Evolutionary conservation across 768 basidiomycete species (phyloP).

Genomic region (Suillus brevipes): DNA sequence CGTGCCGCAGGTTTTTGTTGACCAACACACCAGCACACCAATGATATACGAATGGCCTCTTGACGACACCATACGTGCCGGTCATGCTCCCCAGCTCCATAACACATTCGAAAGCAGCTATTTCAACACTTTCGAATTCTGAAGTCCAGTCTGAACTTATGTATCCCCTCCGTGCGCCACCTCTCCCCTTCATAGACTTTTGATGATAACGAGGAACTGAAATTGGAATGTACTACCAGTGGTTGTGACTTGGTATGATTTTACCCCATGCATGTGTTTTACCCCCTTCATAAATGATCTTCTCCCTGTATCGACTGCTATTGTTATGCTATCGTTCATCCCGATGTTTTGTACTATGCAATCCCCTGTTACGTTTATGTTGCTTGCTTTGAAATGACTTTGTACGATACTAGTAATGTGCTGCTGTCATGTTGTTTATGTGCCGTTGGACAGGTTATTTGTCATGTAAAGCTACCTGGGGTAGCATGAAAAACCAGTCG

Average conservation of each 20-base stretch:
- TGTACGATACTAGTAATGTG: constrained; percentile 1
- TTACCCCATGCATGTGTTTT: neutral
- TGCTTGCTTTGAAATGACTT: neutral
- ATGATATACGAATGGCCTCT: constrained; percentile 27
- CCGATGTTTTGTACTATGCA: neutral
- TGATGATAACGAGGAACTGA: neutral
- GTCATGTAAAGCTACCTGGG: neutral
- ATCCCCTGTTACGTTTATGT: neutral
- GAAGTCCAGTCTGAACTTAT: neutral
- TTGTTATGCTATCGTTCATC: neutral
- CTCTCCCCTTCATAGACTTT: neutral
- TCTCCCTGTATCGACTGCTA: neutral
- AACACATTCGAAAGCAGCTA: constrained; percentile 1
- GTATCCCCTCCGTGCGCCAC: neutral
- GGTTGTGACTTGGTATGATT: neutral
- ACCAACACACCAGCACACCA: constrained; percentile 21
- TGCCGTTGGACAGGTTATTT: neutral
- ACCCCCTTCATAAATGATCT: too few relatives aligned
- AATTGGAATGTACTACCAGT: neutral
- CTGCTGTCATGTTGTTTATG: neutral
- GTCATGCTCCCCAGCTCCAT: neutral
- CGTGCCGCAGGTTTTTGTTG: constrained; percentile 30
- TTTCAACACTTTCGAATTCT: neutral
- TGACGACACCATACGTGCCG: constrained; percentile 13
- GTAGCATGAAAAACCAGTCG: neutral